Evolutionary conservation across 805 yeast species (phyloP).

Genomic region (Metschnikowia shivogae): DNA sequence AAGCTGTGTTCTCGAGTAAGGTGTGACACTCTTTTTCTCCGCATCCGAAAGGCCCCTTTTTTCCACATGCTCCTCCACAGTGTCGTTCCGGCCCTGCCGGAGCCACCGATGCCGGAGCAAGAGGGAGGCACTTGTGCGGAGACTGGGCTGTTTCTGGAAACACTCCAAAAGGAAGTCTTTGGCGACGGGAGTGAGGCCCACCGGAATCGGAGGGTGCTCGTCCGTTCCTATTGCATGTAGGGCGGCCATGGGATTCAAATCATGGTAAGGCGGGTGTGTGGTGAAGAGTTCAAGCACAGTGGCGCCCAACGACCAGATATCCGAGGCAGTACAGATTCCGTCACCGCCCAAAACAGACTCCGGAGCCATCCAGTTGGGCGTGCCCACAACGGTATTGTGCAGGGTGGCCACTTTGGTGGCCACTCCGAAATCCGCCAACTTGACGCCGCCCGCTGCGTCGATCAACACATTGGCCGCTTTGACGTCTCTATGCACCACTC

Average conservation of each 20-base stretch:
- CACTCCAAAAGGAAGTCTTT: constrained; percentile 63
- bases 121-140: constrained; percentile 52
- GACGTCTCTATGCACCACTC: constrained; percentile 81
- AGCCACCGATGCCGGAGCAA: constrained; percentile 65
- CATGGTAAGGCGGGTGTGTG: constrained; percentile 83
- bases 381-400: constrained; percentile 57
- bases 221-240: constrained; percentile 80
- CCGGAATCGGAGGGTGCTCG: constrained; percentile 66
- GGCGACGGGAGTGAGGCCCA: constrained; percentile 37
- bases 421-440: constrained; percentile 63
- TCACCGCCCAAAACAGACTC: constrained; percentile 78
- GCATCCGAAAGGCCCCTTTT: not conserved
- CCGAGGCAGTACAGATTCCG: constrained; percentile 85
- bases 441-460: constrained; percentile 16
- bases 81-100: not conserved
- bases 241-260: constrained; percentile 71
- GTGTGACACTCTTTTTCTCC: not conserved
- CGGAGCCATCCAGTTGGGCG: constrained; percentile 99
- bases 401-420: constrained; percentile 54
- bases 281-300: constrained; percentile 84
- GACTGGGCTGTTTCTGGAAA: constrained; percentile 63
- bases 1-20: constrained; percentile 24
- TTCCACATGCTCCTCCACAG: not conserved
- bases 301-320: constrained; percentile 94
- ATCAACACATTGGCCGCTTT: constrained; percentile 37